Percentiles rank a stretch among this genome's conserved stretches.
Conservation (phyloP, 495 filamentous ascomycete genomes). For the Annulohypoxylon moriforme region DNA sequence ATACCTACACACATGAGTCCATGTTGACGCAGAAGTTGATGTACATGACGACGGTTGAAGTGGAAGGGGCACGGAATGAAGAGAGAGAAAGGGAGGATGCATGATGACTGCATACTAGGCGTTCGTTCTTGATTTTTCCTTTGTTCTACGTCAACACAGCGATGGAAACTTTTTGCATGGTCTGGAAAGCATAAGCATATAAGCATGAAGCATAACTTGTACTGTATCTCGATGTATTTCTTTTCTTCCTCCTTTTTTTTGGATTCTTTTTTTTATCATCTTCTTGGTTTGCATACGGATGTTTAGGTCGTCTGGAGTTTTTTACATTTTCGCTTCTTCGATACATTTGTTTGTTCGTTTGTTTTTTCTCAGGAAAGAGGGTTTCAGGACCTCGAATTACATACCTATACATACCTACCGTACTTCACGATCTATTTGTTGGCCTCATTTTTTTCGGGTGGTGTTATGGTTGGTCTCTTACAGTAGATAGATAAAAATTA, state of each 20-base stretch:
- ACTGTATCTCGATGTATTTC: constrained; percentile 4
- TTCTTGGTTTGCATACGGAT: not conserved
- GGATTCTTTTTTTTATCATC: not conserved
- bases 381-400: constrained; percentile 1
- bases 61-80: not conserved
- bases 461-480: constrained; percentile 9
- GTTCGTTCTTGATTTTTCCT: constrained; percentile 1
- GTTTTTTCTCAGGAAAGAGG: not conserved
- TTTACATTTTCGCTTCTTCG: not conserved
- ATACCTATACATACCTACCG: not conserved
- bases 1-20: not conserved
- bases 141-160: not conserved
- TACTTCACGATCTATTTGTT: not conserved
- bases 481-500: not conserved
- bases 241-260: not conserved
- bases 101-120: not conserved
- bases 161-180: not conserved
- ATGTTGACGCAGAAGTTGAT: not conserved
- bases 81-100: not conserved
- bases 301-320: not conserved
- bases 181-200: not conserved
- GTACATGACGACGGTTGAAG: not conserved
- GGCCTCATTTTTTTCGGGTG: not conserved
- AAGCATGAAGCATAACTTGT: constrained; percentile 4
- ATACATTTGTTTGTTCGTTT: not conserved